Evolutionary conservation across 2,329 filamentous ascomycete species (phyloP), one percentile per base, ranked within the genome.

Genomic region (Talaromyces marneffei): DNA sequence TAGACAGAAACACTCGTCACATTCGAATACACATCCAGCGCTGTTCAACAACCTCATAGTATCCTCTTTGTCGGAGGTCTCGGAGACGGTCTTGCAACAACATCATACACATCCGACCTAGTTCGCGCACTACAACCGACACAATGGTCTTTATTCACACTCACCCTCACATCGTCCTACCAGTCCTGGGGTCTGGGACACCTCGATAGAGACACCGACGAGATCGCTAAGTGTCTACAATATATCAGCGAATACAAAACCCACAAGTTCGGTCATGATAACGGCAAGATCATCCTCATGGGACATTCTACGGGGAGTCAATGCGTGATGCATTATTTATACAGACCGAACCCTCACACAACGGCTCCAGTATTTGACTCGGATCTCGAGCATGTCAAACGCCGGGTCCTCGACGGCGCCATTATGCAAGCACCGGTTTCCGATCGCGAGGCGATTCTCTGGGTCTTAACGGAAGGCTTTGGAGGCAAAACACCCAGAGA

Each of bases 391-490:
- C 64, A 72, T 35, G 60, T 70, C 5, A 75, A 74, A 54, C 73
- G 80, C 20, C 80, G 81, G 0, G 76, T 40, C 0, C 74, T 92
- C 2, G 83, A 91, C 60, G 90, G 86, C 29, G 85, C 84, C 56
- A 85, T 93, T 33, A 74, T 93, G 50, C 90, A 92, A 70, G 89
- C 86, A 0, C 84, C 87, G 0, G 85, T 91, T 1, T 88, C 83
- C 2, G 89, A 93, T 71, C 80, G 89, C n/a, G 87, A 92, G 70
- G 83, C 82, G 0, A 69, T 89, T 10, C 74, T 74, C 2, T 70
- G 76, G 5, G 70, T 78, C 9, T 74, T 83, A 53, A 72, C 64
- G 14, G 54, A 53, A 27, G 62, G 66, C 6, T 35, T 52, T 12
- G 42, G 29, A 0, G 53, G 54, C 1, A 57, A 58, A 33, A 31